Conservation (phyloP, 768 basidiomycete genomes). For the Mycena polygramma region DNA sequence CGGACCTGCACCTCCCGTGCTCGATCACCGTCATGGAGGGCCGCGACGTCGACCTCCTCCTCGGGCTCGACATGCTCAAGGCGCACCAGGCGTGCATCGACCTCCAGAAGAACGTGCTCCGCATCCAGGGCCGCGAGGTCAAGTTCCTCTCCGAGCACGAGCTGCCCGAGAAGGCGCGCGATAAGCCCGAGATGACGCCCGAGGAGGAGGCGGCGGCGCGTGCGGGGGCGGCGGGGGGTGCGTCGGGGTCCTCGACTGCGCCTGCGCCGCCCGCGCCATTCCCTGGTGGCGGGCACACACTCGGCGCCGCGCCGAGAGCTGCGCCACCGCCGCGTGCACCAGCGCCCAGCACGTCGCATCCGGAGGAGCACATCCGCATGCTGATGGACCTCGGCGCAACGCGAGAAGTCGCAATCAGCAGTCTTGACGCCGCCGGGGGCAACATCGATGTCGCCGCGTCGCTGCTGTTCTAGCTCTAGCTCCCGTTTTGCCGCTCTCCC, state of each 20-base stretch:
- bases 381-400: slow-evolving; percentile 85
- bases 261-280: slow-evolving; percentile 54
- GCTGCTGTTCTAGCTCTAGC: slow-evolving; percentile 71
- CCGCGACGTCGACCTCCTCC: slow-evolving; percentile 92
- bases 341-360: slow-evolving; percentile 47
- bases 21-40: slow-evolving; percentile 98
- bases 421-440: slow-evolving; percentile 84
- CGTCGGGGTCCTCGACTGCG: slow-evolving; percentile 39
- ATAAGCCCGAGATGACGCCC: slow-evolving; percentile 38
- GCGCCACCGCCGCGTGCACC: slow-evolving; percentile 40
- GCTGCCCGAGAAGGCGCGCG: slow-evolving; percentile 84
- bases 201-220: slow-evolving; percentile 30
- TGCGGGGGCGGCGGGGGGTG: slow-evolving; percentile 16
- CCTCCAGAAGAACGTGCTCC: slow-evolving; percentile 86
- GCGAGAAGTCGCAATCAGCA: slow-evolving; percentile 81
- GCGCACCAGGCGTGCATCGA: slow-evolving; percentile 98
- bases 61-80: slow-evolving; percentile 99
- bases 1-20: slow-evolving; percentile 87
- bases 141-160: slow-evolving; percentile 94
- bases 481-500: background rate
- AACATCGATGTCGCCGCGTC: slow-evolving; percentile 92
- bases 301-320: slow-evolving; percentile 61
- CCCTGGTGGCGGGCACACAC: slow-evolving; percentile 76
- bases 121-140: slow-evolving; percentile 94
- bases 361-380: slow-evolving; percentile 74